Evolutionary conservation across 2,329 filamentous ascomycete species (phyloP), one percentile per base, ranked within the genome.

Genomic region (Paecilomyces sp.): DNA sequence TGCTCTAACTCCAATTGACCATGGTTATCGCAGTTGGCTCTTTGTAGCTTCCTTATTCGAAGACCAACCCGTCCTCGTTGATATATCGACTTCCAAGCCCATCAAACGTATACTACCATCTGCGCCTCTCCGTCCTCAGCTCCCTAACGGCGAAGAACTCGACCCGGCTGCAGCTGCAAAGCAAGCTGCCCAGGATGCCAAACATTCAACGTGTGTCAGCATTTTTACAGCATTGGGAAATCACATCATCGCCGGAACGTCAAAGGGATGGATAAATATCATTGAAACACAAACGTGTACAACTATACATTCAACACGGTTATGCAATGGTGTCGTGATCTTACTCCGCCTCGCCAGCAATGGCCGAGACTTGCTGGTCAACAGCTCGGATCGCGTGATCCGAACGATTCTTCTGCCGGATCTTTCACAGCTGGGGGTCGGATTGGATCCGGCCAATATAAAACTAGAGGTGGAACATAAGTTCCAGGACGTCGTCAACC

Each of bases 401-500:
- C 86, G 95, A 62, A 97, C 94, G 1, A 88, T 99, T 65, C 86
- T 91, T 63, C 83, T 99, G 65, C 94, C 95, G 0, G 90, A 97
- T 68, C 82, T 88, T 22, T 80, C 77, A 3, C 75, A 77, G 56
- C 65, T 77, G n/a, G 75, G 74, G 9, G 73, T 74, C 57, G 75
- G 89, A 67, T 82, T 96, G 52, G 90, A 96, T 65, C 85, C 89
- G 22, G 89, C 95, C 67, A 93, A 89, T 30, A 88, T 99, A 68
- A 88, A 93, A 68, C 81, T 99, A 50, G 90, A 94, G 50, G 85
- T 97, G 12, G 93, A 99, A 75, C 94, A 99, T 78, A 97, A 97
- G 71, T 99, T 97, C 68, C 92, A 97, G 74, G 95, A 99, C 71
- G 89, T 97, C 3, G 94, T 99, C 56, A 97, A 99, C 71, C 87